A percentile compares a stretch with the other conserved stretches of the same genome.
Conservation (phyloP, 805 yeast species). For the Yamadazyma nakazawae region DNA sequence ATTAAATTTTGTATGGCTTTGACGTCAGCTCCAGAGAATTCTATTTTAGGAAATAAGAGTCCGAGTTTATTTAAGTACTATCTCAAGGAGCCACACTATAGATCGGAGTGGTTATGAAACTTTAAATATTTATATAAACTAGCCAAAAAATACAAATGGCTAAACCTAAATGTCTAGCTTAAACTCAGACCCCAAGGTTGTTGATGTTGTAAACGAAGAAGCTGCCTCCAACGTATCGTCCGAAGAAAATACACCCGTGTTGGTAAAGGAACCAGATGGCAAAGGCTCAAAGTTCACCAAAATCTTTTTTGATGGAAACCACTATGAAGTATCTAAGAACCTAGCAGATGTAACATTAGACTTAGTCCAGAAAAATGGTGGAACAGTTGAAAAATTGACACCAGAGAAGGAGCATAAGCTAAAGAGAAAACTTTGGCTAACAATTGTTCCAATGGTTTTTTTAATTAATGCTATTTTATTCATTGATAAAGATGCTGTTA, state of each 20-base stretch:
- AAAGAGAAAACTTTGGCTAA: conserved; percentile 13
- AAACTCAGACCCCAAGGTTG: background rate
- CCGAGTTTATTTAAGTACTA: too few relatives aligned
- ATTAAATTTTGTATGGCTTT: too few relatives aligned
- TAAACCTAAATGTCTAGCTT: background rate
- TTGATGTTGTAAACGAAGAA: background rate
- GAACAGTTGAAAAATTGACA: conserved; percentile 9
- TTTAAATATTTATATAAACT: background rate
- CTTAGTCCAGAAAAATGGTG: conserved; percentile 2
- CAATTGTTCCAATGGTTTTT: conserved; percentile 12
- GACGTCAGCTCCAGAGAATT: too few relatives aligned
- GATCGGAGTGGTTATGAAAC: too few relatives aligned
- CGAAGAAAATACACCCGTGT: background rate
- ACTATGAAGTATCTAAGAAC: conserved; percentile 6
- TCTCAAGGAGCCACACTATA: too few relatives aligned
- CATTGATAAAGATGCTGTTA: conserved; percentile 36
- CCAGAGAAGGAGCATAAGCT: conserved; percentile 12
- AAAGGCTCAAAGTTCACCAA: conserved; percentile 2
- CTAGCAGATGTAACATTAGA: conserved; percentile 11
- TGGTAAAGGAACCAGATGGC: background rate
- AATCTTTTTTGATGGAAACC: conserved; percentile 7
- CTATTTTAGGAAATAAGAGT: too few relatives aligned
- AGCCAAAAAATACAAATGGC: background rate
- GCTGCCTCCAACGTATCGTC: too few relatives aligned
- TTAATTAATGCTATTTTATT: conserved; percentile 16